A percentile compares a stretch with the other conserved stretches of the same genome.
Conservation (phyloP, 1,284 basidiomycete species). For the Calocybe gambosa region DNA sequence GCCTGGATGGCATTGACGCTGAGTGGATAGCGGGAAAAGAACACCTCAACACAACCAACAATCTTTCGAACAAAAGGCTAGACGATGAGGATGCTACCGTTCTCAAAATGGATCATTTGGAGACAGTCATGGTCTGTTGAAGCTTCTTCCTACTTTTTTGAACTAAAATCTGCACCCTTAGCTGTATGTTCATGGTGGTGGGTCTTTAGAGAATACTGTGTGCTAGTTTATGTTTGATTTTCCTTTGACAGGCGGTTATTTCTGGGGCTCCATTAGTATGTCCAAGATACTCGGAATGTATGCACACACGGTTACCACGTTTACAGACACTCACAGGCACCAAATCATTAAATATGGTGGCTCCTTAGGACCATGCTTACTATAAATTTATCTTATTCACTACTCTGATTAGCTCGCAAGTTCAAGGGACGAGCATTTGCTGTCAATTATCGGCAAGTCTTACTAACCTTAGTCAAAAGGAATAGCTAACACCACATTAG, state of each 20-base stretch:
- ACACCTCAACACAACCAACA: slow-evolving; percentile 28
- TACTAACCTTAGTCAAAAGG: neutral
- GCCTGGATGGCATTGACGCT: slow-evolving; percentile 59
- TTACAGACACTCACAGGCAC: slow-evolving; percentile 64
- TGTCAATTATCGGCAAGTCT: slow-evolving; percentile 45
- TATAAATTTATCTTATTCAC: neutral
- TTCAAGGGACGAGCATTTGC: slow-evolving; percentile 66
- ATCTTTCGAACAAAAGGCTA: slow-evolving; percentile 25
- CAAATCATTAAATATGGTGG: slow-evolving; percentile 56
- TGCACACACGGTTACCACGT: neutral
- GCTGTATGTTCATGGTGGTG: slow-evolving; percentile 73
- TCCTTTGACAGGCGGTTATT: slow-evolving; percentile 44
- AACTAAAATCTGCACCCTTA: slow-evolving; percentile 21
- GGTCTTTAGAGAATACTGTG: neutral
- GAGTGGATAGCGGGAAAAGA: slow-evolving; percentile 76
- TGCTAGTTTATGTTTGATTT: neutral
- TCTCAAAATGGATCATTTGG: slow-evolving; percentile 48
- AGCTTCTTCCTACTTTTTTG: neutral
- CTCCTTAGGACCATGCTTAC: no score
- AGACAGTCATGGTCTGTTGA: slow-evolving; percentile 45
- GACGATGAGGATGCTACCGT: slow-evolving; percentile 36
- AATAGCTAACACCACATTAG: slow-evolving; percentile 23
- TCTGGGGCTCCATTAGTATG: slow-evolving; percentile 62
- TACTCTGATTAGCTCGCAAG: slow-evolving; percentile 49
- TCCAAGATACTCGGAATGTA: neutral